Conservation (phyloP, 202 grass and related monocot genomes). For the Musa balbisiana region DNA sequence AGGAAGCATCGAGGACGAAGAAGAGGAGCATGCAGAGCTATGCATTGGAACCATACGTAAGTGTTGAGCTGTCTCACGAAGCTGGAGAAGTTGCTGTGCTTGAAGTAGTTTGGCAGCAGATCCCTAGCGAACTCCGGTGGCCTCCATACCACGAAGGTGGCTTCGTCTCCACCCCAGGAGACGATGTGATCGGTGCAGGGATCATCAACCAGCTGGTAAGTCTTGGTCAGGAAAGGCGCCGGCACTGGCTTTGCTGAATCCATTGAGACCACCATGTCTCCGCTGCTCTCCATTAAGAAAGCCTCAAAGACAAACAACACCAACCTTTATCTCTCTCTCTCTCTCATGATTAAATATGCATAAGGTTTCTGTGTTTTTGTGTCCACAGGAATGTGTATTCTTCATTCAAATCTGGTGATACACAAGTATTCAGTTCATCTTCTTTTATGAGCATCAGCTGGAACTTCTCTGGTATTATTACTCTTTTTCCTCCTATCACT, state of each 20-base stretch:
- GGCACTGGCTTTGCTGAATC: slow-evolving; percentile 56
- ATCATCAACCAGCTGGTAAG: slow-evolving; percentile 91
- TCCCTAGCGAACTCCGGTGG: slow-evolving; percentile 79
- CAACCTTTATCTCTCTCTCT: background rate
- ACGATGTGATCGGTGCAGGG: slow-evolving; percentile 93
- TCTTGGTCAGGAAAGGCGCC: slow-evolving; percentile 84
- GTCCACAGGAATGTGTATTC: background rate
- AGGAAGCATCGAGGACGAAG: background rate
- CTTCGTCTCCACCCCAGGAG: slow-evolving; percentile 71
- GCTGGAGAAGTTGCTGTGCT: slow-evolving; percentile 98
- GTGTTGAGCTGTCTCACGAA: slow-evolving; percentile 97
- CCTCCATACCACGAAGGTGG: slow-evolving; percentile 82
- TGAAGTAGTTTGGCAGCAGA: slow-evolving; percentile 89
- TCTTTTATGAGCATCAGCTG: background rate
- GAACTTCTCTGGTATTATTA: background rate
- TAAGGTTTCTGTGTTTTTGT: slow-evolving; percentile 28
- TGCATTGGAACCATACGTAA: slow-evolving; percentile 41
- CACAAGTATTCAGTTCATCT: background rate
- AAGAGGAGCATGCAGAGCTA: no score
- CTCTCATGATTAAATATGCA: slow-evolving; percentile 43
- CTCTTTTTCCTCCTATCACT: background rate
- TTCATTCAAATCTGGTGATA: background rate
- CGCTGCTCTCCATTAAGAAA: slow-evolving; percentile 56
- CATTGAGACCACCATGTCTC: slow-evolving; percentile 77
- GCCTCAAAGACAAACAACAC: slow-evolving; percentile 22